Evolutionary conservation across 2,329 filamentous ascomycete genomes (phyloP).

Genomic region (Colletotrichum scovillei): DNA sequence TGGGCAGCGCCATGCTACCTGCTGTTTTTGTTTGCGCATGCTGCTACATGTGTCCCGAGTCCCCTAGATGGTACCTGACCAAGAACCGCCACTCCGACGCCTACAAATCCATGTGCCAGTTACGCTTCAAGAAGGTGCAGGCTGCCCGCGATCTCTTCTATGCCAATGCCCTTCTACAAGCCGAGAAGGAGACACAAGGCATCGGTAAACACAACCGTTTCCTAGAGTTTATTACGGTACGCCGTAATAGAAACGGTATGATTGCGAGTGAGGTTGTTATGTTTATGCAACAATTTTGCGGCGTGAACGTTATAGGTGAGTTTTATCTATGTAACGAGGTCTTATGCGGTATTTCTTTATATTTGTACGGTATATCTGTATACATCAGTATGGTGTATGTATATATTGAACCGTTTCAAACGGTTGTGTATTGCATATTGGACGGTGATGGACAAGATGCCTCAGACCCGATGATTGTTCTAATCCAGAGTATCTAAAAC

Average conservation of each 20-base stretch:
- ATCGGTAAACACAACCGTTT: constrained; percentile 59
- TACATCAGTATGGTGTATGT: no score
- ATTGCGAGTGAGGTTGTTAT: constrained; percentile 72
- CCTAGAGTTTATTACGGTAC: constrained; percentile 68
- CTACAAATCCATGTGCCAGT: constrained; percentile 55
- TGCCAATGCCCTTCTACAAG: constrained; percentile 67
- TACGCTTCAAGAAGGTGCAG: constrained; percentile 64
- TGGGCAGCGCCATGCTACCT: constrained; percentile 74
- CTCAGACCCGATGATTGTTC: no score
- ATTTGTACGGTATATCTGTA: no score
- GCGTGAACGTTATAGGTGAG: constrained; percentile 26
- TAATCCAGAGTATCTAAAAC: no score
- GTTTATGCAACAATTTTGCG: constrained; percentile 69
- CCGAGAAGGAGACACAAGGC: constrained; percentile 63
- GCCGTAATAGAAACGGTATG: constrained; percentile 71
- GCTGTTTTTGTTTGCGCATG: constrained; percentile 66
- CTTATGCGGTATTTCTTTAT: no score
- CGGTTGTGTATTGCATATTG: no score
- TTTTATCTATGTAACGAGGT: no score
- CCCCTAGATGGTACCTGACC: constrained; percentile 62
- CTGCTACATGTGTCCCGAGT: constrained; percentile 62
- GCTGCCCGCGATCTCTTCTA: constrained; percentile 68
- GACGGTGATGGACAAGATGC: no score
- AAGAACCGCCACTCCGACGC: constrained; percentile 59
- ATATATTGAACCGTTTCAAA: no score